Evolutionary conservation across 495 filamentous ascomycete species (phyloP).

Genomic region (Neurospora sp.): DNA sequence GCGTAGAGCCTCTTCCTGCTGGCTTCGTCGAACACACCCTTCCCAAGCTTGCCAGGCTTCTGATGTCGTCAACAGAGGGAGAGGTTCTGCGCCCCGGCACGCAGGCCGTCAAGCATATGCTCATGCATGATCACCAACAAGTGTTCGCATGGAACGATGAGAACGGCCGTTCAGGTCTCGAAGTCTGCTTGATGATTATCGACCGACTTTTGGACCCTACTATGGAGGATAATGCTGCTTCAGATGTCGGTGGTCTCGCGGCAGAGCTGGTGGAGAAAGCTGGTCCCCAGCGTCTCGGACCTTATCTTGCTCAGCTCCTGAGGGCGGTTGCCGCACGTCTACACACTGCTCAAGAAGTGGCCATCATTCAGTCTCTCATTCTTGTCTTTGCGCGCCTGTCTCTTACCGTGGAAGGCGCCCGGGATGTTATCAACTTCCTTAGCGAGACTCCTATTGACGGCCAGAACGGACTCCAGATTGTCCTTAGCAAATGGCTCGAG

Average conservation of each 20-base stretch:
- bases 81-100: constrained; percentile 84
- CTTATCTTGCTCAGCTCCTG: constrained; percentile 81
- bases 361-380: constrained; percentile 83
- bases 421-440: constrained; percentile 87
- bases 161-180: constrained; percentile 69
- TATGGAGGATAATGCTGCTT: constrained; percentile 84
- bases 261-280: constrained; percentile 93
- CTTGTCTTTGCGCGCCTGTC: constrained; percentile 89
- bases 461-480: constrained; percentile 72
- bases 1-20: constrained; percentile 69
- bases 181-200: constrained; percentile 82
- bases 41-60: constrained; percentile 74
- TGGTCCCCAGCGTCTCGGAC: constrained; percentile 77
- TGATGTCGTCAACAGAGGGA: constrained; percentile 69
- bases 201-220: constrained; percentile 77
- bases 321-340: constrained; percentile 82
- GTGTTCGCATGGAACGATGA: constrained; percentile 72
- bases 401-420: constrained; percentile 54
- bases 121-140: constrained; percentile 79
- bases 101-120: constrained; percentile 73
- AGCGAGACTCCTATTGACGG: constrained; percentile 67
- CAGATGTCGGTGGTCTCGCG: constrained; percentile 88
- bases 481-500: constrained; percentile 90
- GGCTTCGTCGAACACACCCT: constrained; percentile 78
- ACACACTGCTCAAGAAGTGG: constrained; percentile 65